These are phyloP conservation scores for Chaetothyriales sp. DNA, from an alignment of 2,329 filamentous ascomycete species.

Conservation along the genomic window DNA sequence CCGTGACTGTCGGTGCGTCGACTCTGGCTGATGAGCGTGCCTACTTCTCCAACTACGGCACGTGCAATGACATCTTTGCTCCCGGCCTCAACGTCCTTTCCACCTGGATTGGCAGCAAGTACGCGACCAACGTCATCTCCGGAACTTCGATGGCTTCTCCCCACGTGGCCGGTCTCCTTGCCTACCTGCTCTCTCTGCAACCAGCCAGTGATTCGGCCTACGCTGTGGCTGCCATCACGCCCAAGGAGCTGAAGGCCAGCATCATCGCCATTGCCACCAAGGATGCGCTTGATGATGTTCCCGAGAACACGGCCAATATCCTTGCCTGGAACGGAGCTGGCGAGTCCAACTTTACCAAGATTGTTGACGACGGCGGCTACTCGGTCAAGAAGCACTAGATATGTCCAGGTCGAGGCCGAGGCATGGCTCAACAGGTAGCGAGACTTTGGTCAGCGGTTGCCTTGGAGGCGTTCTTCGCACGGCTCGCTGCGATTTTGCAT, in stretches of 20 bases:
- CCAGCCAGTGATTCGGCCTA: conserved; percentile 81
- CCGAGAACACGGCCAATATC: conserved; percentile 76
- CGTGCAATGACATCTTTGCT: conserved; percentile 95
- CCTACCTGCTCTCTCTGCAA: conserved; percentile 96
- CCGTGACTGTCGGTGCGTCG: conserved; percentile 90
- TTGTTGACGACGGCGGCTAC: conserved; percentile 62
- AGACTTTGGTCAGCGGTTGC: not conserved
- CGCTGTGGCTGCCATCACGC: conserved; percentile 75
- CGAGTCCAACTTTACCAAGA: conserved; percentile 75
- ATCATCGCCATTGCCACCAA: conserved; percentile 72
- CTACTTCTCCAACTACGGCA: conserved; percentile 99
- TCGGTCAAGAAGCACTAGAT: conserved; percentile 18
- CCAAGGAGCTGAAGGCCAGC: conserved; percentile 83
- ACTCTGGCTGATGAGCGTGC: conserved; percentile 89
- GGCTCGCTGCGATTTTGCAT: not conserved
- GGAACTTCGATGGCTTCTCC: conserved; percentile 99
- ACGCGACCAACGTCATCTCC: conserved; percentile 96
- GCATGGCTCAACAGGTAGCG: not conserved
- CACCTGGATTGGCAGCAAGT: conserved; percentile 95
- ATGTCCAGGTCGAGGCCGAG: too few species aligned
- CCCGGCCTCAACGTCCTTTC: conserved; percentile 94
- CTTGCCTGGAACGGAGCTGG: conserved; percentile 99
- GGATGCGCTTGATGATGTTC: conserved; percentile 66
- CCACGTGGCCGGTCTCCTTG: conserved; percentile 88
- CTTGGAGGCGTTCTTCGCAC: not conserved